Conservation (phyloP, 257 asterid species). For the Solanum commersonii region DNA sequence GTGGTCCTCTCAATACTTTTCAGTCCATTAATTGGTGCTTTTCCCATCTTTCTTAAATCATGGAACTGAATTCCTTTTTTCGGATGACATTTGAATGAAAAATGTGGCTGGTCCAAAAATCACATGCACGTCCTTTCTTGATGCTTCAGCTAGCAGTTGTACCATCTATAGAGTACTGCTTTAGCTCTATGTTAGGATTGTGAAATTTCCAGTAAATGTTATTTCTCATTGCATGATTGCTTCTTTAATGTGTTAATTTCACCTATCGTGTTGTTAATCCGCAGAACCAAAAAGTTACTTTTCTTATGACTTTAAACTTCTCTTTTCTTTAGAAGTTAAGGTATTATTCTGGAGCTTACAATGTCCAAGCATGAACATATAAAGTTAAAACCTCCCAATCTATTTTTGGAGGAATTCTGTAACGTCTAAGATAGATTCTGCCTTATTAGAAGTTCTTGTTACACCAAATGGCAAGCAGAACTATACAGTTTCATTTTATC, state of each 20-base stretch:
- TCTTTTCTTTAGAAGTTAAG: not conserved
- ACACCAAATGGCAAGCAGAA: not conserved
- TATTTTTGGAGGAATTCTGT: not conserved
- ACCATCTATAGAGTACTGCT: not conserved
- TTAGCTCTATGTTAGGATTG: not conserved
- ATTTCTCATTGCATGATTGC: not conserved
- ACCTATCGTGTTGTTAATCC: not conserved
- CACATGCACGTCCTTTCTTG: not conserved
- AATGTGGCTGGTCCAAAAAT: not conserved
- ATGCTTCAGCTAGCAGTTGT: not conserved
- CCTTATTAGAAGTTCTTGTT: not conserved
- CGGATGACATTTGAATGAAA: not conserved
- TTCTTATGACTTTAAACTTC: not conserved
- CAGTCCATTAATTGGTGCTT: not conserved
- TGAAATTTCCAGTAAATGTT: not conserved
- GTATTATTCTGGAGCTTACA: not conserved
- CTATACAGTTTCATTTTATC: not conserved
- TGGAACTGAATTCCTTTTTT: not conserved
- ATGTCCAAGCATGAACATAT: not conserved
- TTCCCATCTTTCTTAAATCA: not conserved
- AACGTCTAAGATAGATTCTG: not conserved
- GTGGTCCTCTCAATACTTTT: not conserved
- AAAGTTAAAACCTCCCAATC: not conserved
- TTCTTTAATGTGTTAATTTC: not conserved
- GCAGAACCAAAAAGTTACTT: not conserved